A percentile compares a stretch with the other conserved stretches of the same genome.
Conservation (phyloP, 108 stramenopile species). For the Stephanodiscus minutulus region DNA sequence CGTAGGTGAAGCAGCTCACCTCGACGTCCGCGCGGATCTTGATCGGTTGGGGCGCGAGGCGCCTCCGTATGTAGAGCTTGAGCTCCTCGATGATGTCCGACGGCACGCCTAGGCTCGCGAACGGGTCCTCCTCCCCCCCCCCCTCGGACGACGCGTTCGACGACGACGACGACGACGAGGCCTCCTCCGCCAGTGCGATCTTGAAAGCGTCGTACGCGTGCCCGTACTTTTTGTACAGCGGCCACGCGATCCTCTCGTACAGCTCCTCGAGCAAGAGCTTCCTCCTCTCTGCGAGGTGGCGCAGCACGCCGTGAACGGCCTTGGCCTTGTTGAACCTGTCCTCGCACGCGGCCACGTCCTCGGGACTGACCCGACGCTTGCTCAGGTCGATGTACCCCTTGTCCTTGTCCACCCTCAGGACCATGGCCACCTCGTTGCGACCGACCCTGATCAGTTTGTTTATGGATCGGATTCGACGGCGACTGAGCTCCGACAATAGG, state of each 20-base stretch:
- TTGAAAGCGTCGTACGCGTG: conserved; percentile 99
- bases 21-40: conserved; percentile 99
- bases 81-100: conserved; percentile 81
- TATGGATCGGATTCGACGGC: conserved; percentile 98
- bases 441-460: conserved; percentile 99
- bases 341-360: conserved; percentile 98
- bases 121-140: conserved; percentile 78
- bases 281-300: conserved; percentile 93
- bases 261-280: conserved; percentile 91
- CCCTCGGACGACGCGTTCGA: conserved; percentile 37
- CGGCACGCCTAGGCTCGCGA: conserved; percentile 72
- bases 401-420: conserved; percentile 98
- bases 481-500: conserved; percentile 92
- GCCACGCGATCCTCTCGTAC: conserved; percentile 97
- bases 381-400: conserved; percentile 99
- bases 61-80: conserved; percentile 84
- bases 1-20: conserved; percentile 98
- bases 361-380: conserved; percentile 96
- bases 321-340: conserved; percentile 97
- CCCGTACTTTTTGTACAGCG: conserved; percentile 95
- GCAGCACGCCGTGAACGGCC: conserved; percentile 95
- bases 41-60: conserved; percentile 96
- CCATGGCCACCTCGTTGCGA: conserved; percentile 99
- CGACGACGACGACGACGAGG: conserved; percentile 19
- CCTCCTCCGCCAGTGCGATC: conserved; percentile 86